Evolutionary conservation across 805 yeast species (phyloP), one percentile per base, ranked within the genome.

Genomic region (Candida glaebosa): DNA sequence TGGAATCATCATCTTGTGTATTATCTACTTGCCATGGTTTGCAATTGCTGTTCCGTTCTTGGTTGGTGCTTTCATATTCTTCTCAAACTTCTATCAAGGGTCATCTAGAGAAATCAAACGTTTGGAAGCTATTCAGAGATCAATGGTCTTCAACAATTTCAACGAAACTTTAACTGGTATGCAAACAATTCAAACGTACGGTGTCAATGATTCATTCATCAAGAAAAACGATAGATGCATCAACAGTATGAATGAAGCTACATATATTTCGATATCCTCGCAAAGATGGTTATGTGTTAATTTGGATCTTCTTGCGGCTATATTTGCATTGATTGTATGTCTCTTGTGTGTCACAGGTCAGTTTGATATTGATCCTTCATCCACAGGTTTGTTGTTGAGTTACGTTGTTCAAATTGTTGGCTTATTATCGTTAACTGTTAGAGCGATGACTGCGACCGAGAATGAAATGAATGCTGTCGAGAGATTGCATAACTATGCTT

Each of bases 1-100:
- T 36, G 93, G 93, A 42, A 78, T 82, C 19, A 35, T 66, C 7
- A 50, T 66, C n/a, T 56, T 67, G 42, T 57, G 65, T 48, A 54
- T 65, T 19, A 52, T 61, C 39, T 67, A 67, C 44, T 56, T 66
- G 30, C 73, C 71, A 0, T 67, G 69, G 68, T 64, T 66, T 51
- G 69, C 69, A 1, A 58, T 67, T 48, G 67, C 68, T 2, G 51
- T 65, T 17, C 69, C 69, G 5, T 56, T 59, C 18, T 52, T 66
- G 41, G 52, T 48, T 2, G 31, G 58, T 16, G 40, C 57, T 6
- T 57, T 60, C 35, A 53, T 54, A 12, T 42, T 57, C 6, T 42
- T 64, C 30, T 54, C 65, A 12, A 57, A 58, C 44, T 64, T 52
- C 42, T 65, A 65, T 45, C 70, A 62, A 47, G 63, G 68, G 3